A percentile compares a stretch with the other conserved stretches of the same genome.
Conservation (phyloP, 1,139 yeast genomes). For the Kluyveromyces marxianus region DNA sequence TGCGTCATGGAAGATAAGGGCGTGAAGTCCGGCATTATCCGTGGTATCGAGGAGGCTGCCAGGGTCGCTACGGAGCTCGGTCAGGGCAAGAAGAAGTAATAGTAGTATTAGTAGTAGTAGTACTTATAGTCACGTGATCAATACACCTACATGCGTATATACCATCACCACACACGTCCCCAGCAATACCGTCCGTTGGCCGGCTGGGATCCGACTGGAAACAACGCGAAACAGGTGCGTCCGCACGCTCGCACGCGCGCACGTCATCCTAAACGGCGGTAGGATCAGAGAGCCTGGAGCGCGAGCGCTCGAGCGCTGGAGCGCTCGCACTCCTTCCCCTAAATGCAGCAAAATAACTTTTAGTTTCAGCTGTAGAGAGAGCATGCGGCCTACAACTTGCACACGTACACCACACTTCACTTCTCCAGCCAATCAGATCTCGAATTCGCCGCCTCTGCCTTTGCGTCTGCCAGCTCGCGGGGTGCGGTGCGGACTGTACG, state of each 20-base stretch:
- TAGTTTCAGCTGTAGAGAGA: no score
- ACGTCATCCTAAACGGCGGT: no score
- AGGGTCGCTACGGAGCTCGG: conserved; percentile 62
- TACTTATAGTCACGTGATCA: neutral
- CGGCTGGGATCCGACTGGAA: no score
- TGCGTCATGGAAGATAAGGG: conserved; percentile 88
- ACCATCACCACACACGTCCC: neutral
- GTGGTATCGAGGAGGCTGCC: conserved; percentile 89
- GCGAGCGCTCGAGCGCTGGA: no score
- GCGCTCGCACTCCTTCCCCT: no score
- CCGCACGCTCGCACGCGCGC: no score
- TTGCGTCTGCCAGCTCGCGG: neutral
- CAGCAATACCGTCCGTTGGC: no score
- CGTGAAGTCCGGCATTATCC: conserved; percentile 77
- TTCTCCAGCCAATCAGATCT: conserved; percentile 1
- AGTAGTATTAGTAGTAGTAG: neutral
- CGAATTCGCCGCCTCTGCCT: neutral
- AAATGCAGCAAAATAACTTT: no score
- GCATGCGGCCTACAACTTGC: neutral
- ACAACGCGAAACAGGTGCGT: no score
- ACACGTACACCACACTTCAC: neutral
- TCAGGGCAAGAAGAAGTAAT: conserved; percentile 45
- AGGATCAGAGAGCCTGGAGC: no score
- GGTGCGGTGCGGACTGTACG: neutral
- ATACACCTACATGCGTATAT: neutral